Evolutionary conservation across 805 yeast genomes (phyloP).

Genomic region (Helenozyma baotianmanensis): DNA sequence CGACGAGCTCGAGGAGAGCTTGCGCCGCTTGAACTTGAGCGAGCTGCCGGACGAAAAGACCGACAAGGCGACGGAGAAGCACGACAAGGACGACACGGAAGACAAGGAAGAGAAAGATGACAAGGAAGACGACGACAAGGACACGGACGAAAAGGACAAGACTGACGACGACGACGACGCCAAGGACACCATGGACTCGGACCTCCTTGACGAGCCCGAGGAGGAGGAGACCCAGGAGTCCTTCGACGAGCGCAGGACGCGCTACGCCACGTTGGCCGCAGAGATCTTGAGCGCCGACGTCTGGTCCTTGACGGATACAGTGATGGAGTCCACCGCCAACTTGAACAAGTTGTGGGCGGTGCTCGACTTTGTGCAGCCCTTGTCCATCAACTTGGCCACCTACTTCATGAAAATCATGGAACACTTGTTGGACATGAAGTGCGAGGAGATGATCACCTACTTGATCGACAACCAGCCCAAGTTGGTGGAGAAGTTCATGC

Average conservation of each 20-base stretch:
- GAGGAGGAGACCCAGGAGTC: constrained; percentile 13
- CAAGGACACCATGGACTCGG: constrained; percentile 5
- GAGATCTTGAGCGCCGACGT: constrained; percentile 89
- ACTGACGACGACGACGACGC: background rate
- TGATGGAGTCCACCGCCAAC: constrained; percentile 67
- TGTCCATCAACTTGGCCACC: constrained; percentile 71
- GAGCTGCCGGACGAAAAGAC: background rate
- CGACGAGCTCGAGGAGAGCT: constrained; percentile 13
- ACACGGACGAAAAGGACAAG: background rate
- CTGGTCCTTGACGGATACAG: constrained; percentile 88
- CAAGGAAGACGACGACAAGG: constrained; percentile 16
- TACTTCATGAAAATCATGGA: constrained; percentile 49
- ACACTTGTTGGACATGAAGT: constrained; percentile 44
- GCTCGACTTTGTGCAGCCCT: constrained; percentile 61
- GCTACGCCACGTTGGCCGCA: constrained; percentile 55
- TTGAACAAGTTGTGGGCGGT: constrained; percentile 75
- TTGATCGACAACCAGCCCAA: constrained; percentile 40
- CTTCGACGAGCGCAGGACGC: constrained; percentile 28
- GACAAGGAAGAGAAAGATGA: constrained; percentile 1
- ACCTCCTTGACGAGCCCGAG: constrained; percentile 2
- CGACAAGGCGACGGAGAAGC: background rate
- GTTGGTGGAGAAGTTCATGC: constrained; percentile 38
- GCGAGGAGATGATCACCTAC: constrained; percentile 44
- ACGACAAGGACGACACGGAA: background rate
- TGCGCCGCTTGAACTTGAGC: constrained; percentile 11